Evolutionary conservation across 78 protist genomes (phyloP).

Genomic region (Protostelium mycophagum): DNA sequence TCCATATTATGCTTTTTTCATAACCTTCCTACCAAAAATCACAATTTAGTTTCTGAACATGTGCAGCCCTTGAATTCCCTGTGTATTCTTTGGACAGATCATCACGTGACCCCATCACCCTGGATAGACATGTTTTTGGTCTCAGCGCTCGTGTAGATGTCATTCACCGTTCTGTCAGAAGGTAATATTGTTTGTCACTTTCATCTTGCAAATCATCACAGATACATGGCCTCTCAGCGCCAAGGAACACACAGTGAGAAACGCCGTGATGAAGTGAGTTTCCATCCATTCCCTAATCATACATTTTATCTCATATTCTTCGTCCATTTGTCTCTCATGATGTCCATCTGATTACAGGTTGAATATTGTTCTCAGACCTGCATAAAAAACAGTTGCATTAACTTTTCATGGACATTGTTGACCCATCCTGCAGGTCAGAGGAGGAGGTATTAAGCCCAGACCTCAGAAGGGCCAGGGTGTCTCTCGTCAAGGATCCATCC

Average conservation of each 20-base stretch:
- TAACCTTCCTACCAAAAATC: background rate
- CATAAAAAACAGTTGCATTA: no score
- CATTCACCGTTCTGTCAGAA: background rate
- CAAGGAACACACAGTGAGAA: background rate
- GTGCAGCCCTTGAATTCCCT: background rate
- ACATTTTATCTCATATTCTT: background rate
- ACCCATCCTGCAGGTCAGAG: background rate
- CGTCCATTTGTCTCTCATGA: background rate
- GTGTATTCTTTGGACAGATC: background rate
- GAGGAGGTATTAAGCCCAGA: background rate
- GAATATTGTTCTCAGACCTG: no score
- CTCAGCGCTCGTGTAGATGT: background rate
- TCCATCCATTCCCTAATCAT: no score
- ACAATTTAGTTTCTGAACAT: background rate
- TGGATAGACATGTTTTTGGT: background rate
- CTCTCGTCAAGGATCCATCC: background rate
- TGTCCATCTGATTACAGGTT: no score
- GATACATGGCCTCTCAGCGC: background rate
- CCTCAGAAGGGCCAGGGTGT: background rate
- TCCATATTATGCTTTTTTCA: background rate
- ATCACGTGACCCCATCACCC: background rate
- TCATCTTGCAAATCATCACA: background rate
- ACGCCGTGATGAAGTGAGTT: background rate
- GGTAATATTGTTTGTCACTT: background rate
- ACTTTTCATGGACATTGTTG: no score